phyloP scores from a whole-genome alignment of 176 grass and related monocot species.

The sorghum (Sorghum bicolor) region DNA sequence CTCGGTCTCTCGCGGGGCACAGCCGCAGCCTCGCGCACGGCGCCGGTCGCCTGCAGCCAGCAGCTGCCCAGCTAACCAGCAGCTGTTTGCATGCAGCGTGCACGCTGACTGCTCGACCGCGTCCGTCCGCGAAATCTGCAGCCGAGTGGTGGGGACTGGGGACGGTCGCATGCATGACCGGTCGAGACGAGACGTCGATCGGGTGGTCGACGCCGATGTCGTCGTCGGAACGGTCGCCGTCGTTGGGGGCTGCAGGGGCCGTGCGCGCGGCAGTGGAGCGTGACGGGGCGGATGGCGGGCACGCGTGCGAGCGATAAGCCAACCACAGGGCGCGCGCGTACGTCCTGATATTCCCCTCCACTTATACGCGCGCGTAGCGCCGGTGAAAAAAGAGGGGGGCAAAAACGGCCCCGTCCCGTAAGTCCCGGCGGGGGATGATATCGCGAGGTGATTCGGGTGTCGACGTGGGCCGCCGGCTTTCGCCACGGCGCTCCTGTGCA shows the following conservation, averaged over 20 bases:
- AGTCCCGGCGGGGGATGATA: background rate
- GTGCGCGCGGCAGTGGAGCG: constrained; percentile 9
- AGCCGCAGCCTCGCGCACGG: background rate
- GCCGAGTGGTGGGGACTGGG: constrained; percentile 14
- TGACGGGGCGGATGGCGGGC: constrained; percentile 21
- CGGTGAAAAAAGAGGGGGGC: background rate
- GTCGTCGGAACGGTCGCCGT: constrained; percentile 40
- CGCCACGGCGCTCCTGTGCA: background rate
- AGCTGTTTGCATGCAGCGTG: background rate
- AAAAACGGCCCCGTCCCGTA: background rate
- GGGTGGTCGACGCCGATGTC: constrained; percentile 43
- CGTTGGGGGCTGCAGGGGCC: background rate
- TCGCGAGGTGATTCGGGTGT: constrained; percentile 14
- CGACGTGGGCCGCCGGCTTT: constrained; percentile 29
- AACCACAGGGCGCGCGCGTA: constrained; percentile 17
- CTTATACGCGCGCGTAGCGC: constrained; percentile 22
- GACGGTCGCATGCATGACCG: constrained; percentile 2
- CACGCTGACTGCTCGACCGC: background rate
- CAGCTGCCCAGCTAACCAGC: background rate
- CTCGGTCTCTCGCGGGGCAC: background rate
- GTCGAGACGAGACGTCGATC: constrained; percentile 29
- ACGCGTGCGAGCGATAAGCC: constrained; percentile 47
- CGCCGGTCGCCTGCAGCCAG: background rate
- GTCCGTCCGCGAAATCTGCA: background rate
- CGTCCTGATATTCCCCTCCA: constrained; percentile 39